Evolutionary conservation across 257 asterid genomes (phyloP).

Genomic region (Prunella vulgaris): DNA sequence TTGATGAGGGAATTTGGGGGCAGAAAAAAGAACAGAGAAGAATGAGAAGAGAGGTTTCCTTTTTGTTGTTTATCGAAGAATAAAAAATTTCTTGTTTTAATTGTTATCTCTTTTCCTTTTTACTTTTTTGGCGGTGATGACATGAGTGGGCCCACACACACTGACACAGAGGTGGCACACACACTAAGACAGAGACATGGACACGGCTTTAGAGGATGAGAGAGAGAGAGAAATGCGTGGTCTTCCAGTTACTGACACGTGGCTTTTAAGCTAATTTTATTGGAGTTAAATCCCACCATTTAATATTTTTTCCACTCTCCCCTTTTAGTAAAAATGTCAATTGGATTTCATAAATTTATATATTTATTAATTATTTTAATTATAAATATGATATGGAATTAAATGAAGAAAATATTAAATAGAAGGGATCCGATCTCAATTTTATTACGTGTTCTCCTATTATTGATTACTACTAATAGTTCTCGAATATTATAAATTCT

Average conservation of each 20-base stretch:
- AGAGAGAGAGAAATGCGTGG: conserved; percentile 8
- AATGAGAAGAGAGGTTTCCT: conserved; percentile 17
- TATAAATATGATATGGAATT: too few relatives aligned
- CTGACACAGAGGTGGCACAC: conserved; percentile 2
- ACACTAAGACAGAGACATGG: conserved; percentile 16
- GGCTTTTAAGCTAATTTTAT: background rate
- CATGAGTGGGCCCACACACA: conserved; percentile 17
- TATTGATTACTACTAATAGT: too few relatives aligned
- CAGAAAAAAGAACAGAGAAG: conserved; percentile 19
- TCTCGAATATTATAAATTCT: too few relatives aligned
- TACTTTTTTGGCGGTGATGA: conserved; percentile 29
- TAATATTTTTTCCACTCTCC: too few relatives aligned
- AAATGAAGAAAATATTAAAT: too few relatives aligned
- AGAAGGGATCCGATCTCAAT: too few relatives aligned
- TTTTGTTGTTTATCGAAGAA: conserved; percentile 24
- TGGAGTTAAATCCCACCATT: too few relatives aligned
- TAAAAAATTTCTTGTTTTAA: conserved; percentile 4
- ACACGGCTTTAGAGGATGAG: conserved; percentile 30
- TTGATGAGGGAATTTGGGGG: conserved; percentile 23
- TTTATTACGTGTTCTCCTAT: too few relatives aligned
- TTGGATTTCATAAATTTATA: too few relatives aligned
- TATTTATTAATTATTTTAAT: too few relatives aligned
- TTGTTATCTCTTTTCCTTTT: background rate
- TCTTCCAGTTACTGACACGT: conserved; percentile 28
- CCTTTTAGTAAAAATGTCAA: too few relatives aligned